Conservation (phyloP, 495 filamentous ascomycete species). For the Penicillium taxi region DNA sequence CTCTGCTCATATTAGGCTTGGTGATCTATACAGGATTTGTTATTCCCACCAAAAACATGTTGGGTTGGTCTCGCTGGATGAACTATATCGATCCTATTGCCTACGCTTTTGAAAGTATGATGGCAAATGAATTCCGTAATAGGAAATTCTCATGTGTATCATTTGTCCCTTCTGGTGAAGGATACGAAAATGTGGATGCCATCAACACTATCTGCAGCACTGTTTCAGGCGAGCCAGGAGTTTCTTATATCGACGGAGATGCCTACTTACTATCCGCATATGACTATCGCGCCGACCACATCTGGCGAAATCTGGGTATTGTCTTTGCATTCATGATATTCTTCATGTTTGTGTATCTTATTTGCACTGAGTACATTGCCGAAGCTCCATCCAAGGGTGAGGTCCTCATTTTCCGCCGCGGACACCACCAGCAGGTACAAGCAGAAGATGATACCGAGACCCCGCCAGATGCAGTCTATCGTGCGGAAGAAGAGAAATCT, state of each 20-base stretch:
- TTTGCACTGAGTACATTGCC: slow-evolving; percentile 65
- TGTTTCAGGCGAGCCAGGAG: slow-evolving; percentile 54
- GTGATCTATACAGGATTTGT: slow-evolving; percentile 87
- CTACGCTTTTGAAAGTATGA: slow-evolving; percentile 78
- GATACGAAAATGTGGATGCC: slow-evolving; percentile 38
- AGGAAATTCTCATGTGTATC: slow-evolving; percentile 55
- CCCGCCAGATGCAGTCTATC: slow-evolving; percentile 14
- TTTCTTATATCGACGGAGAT: slow-evolving; percentile 53
- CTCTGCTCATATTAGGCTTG: slow-evolving; percentile 70
- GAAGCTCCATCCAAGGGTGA: slow-evolving; percentile 81
- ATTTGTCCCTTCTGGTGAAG: slow-evolving; percentile 49
- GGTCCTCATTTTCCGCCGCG: slow-evolving; percentile 76
- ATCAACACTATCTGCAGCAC: slow-evolving; percentile 49
- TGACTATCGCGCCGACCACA: slow-evolving; percentile 51
- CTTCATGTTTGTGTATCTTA: slow-evolving; percentile 59
- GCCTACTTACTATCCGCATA: slow-evolving; percentile 56
- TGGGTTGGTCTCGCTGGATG: slow-evolving; percentile 77
- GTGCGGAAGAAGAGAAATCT: slow-evolving; percentile 19
- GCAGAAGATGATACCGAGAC: slow-evolving; percentile 25
- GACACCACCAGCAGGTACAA: slow-evolving; percentile 47
- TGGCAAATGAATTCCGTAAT: slow-evolving; percentile 80
- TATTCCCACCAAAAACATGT: slow-evolving; percentile 66
- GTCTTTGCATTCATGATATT: slow-evolving; percentile 64
- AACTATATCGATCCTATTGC: slow-evolving; percentile 79
- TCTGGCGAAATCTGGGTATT: slow-evolving; percentile 81